phyloP scores from a whole-genome alignment of 2,329 filamentous ascomycete genomes.

The Hypoxylon sp. region DNA sequence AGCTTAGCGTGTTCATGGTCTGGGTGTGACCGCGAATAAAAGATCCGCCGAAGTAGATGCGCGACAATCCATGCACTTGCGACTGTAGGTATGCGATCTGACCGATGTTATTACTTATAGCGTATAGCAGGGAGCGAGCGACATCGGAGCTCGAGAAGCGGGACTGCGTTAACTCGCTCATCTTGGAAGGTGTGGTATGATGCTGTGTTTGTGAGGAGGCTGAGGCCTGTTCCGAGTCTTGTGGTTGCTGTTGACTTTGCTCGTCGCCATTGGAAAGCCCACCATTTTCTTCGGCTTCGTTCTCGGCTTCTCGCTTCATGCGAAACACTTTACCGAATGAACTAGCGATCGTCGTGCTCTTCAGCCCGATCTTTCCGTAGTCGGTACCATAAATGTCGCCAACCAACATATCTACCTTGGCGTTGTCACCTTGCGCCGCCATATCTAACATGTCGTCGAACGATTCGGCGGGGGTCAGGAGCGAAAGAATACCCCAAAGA shows the following conservation, averaged over 20 bases:
- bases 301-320: constrained; percentile 86
- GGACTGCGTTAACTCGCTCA: constrained; percentile 47
- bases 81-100: constrained; percentile 98
- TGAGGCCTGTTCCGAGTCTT: constrained; percentile 28
- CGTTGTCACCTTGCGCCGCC: constrained; percentile 90
- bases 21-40: constrained; percentile 97
- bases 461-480: constrained; percentile 91
- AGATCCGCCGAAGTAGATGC: constrained; percentile 97
- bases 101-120: constrained; percentile 97
- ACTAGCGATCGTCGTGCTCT: constrained; percentile 93
- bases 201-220: constrained; percentile 24
- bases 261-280: constrained; percentile 62
- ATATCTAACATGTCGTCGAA: constrained; percentile 98
- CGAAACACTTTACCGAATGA: constrained; percentile 97
- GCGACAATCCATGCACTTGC: constrained; percentile 87
- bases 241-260: constrained; percentile 40
- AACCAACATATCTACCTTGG: constrained; percentile 93
- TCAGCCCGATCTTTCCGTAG: constrained; percentile 95
- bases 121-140: constrained; percentile 89
- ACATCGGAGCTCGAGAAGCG: constrained; percentile 85
- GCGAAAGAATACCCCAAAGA: constrained; percentile 90
- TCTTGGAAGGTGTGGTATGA: constrained; percentile 29
- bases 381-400: constrained; percentile 98
- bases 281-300: constrained; percentile 76
- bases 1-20: constrained; percentile 97